phyloP scores from a whole-genome alignment of 169 alveolate genomes.

The Plasmodium sp. region DNA sequence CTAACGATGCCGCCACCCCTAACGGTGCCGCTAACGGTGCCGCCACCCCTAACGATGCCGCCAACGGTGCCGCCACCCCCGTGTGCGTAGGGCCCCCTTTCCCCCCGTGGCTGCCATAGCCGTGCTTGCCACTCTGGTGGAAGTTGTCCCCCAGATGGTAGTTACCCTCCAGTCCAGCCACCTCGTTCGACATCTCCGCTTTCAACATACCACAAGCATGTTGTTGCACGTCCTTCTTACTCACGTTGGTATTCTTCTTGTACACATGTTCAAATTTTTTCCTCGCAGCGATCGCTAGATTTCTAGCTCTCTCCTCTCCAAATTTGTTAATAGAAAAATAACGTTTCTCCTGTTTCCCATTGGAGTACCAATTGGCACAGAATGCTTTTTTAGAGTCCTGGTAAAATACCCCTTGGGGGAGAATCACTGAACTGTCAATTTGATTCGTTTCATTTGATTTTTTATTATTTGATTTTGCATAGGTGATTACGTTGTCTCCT shows the following conservation, averaged over 20 bases:
- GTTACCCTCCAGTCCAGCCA: background rate
- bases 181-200: background rate
- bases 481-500: constrained; percentile 8
- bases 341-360: constrained; percentile 86
- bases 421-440: constrained; percentile 25
- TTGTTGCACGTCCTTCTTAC: background rate
- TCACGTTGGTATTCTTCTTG: constrained; percentile 19
- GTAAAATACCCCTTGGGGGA: constrained; percentile 73
- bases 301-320: constrained; percentile 86
- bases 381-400: constrained; percentile 75
- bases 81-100: background rate
- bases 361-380: constrained; percentile 87
- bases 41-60: too few species aligned
- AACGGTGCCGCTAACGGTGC: too few species aligned
- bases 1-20: background rate
- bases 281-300: constrained; percentile 85
- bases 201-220: background rate
- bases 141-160: background rate
- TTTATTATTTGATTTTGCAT: constrained; percentile 49
- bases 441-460: constrained; percentile 7
- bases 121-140: background rate
- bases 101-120: background rate
- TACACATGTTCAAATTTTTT: constrained; percentile 68
- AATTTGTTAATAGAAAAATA: constrained; percentile 86
- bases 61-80: background rate